Base-by-base conservation (phyloP, 2,329 filamentous ascomycete species). In the Neocucurbitaria cava region DNA sequence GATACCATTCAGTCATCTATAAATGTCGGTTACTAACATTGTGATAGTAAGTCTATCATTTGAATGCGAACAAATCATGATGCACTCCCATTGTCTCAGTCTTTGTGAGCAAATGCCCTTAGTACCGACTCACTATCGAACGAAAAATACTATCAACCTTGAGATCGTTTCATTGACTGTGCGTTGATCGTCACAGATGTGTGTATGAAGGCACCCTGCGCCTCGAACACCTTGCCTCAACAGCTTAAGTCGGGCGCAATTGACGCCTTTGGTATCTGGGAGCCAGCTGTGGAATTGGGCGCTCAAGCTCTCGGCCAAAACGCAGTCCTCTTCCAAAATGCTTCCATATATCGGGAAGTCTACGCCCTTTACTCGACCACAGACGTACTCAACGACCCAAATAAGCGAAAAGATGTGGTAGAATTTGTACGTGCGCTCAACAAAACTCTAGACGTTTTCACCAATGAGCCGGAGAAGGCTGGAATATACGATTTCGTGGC, bases 241-340 rank as follows among this genome's bases (percentile, higher is more conserved):
- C 61, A 65, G 48, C 50, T 71, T 33, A 44, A 42, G 3, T 44
- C 33, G 23, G 54, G 53, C 2, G 26, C 51, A 5, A 56, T 68
- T 44, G 68, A 71, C 35, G 68, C 66, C 6, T 62, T 68, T 38
- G 68, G 66, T 10, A 46, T 71, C 11, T 71, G 68, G 68, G 68
- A 71, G 49, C 62, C 68, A 5, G 52, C 59, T 15, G 62, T 67
- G 13, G 68, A 71, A 44, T 58, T 71, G 3, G 61, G 54, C 1
- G 56, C 58, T 10, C 39, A 53, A 6, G 61, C 58, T 3, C 36
- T 71, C 2, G 66, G 66, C 0, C 10, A 28, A 1, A 61, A 65
- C 20, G 64, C 61, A 1, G 41, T 66, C 1, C 28, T 67, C 1
- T 71, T 67, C 46, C 57, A 67, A 35, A 66, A 69, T 39, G 52